Conservation (phyloP, 257 asterid species). For the Apocynum venetum region DNA sequence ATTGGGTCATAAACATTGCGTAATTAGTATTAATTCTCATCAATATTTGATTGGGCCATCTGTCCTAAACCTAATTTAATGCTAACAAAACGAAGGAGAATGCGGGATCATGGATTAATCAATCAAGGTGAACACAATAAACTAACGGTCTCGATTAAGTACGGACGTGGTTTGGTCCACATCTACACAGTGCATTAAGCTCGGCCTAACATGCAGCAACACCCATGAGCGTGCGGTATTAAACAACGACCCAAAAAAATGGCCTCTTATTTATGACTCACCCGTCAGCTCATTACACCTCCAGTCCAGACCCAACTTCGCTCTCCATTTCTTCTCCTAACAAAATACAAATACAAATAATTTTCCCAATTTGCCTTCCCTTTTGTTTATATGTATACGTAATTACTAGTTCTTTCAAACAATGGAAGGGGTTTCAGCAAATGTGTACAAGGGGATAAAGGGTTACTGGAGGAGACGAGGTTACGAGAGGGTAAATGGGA, state of each 20-base stretch:
- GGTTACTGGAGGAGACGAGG: slow-evolving; percentile 33
- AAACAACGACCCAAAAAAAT: not conserved
- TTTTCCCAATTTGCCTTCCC: not conserved
- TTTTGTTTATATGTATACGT: not conserved
- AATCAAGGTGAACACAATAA: not conserved
- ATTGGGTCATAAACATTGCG: too few species aligned
- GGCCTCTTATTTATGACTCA: not conserved
- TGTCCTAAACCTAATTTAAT: too few species aligned
- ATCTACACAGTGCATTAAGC: not conserved
- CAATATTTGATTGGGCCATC: too few species aligned
- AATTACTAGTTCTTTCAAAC: not conserved
- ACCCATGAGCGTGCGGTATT: not conserved
- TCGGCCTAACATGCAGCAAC: not conserved
- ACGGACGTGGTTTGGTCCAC: not conserved
- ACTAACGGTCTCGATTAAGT: not conserved
- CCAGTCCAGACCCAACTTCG: not conserved
- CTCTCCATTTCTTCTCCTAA: not conserved
- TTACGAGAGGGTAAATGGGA: slow-evolving; percentile 24
- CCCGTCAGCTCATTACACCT: not conserved
- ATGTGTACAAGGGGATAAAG: slow-evolving; percentile 22
- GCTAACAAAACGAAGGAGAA: too few species aligned
- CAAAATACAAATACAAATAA: too few species aligned
- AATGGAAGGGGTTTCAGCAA: slow-evolving; percentile 29
- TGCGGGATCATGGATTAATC: not conserved
- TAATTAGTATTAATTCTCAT: too few species aligned